Conservation (phyloP, 2,329 filamentous ascomycete species). For the Fusarium citri region DNA sequence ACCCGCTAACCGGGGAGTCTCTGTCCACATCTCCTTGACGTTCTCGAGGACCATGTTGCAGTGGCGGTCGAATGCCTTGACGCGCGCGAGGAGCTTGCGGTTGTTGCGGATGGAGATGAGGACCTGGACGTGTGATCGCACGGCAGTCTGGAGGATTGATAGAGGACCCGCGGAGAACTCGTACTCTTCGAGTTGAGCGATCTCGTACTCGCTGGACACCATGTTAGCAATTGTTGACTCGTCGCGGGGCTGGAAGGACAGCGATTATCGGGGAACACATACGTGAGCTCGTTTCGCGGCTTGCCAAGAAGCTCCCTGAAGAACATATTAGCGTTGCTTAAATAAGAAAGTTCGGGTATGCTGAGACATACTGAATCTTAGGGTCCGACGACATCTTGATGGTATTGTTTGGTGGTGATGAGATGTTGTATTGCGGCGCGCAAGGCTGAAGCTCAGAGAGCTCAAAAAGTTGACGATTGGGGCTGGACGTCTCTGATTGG, state of each 20-base stretch:
- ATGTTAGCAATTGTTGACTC: slow-evolving; percentile 33
- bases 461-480: slow-evolving; percentile 49
- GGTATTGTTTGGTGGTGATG: slow-evolving; percentile 27
- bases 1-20: slow-evolving; percentile 83
- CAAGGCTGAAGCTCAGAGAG: slow-evolving; percentile 51
- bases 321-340: slow-evolving; percentile 45
- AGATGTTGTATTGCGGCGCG: slow-evolving; percentile 42
- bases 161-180: slow-evolving; percentile 69
- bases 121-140: slow-evolving; percentile 93
- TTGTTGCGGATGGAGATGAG: slow-evolving; percentile 98
- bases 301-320: slow-evolving; percentile 87
- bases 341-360: not conserved
- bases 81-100: slow-evolving; percentile 94
- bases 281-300: slow-evolving; percentile 92
- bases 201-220: slow-evolving; percentile 83
- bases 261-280: slow-evolving; percentile 53
- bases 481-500: slow-evolving; percentile 46
- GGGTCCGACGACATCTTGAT: slow-evolving; percentile 71
- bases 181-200: slow-evolving; percentile 74
- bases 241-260: slow-evolving; percentile 27
- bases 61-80: slow-evolving; percentile 98
- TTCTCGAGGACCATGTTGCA: slow-evolving; percentile 99
- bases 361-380: slow-evolving; percentile 74
- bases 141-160: slow-evolving; percentile 96
- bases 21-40: slow-evolving; percentile 98